Percentiles rank a stretch among this genome's conserved stretches.
These are phyloP conservation scores for Aphanomyces invadans DNA, from an alignment of 352 stramenopile genomes.

Conservation along the genomic window DNA sequence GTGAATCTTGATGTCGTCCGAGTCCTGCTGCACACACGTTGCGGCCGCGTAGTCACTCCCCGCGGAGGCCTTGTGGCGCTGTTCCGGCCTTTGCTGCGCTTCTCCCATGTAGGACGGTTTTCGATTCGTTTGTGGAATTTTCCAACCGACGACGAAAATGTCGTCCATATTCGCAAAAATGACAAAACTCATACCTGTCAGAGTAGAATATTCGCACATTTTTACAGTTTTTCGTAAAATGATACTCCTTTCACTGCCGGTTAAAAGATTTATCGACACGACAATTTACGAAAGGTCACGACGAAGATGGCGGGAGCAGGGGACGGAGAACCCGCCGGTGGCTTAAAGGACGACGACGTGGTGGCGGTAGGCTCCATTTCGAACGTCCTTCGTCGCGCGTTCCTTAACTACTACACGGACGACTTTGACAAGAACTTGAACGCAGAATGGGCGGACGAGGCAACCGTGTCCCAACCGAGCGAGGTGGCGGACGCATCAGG, in stretches of 20 bases:
- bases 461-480: too few relatives aligned
- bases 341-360: constrained; percentile 39
- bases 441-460: constrained; percentile 4
- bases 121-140: background rate
- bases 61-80: background rate
- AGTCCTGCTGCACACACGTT: background rate
- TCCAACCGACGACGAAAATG: too few relatives aligned
- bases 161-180: background rate
- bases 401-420: constrained; percentile 45
- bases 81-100: background rate
- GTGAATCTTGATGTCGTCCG: constrained; percentile 23
- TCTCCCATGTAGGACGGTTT: background rate
- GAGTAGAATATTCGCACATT: too few relatives aligned
- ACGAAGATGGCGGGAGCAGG: background rate
- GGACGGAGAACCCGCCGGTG: background rate
- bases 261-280: too few relatives aligned
- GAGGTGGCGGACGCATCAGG: too few relatives aligned
- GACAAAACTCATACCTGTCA: background rate
- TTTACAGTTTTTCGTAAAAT: too few relatives aligned
- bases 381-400: constrained; percentile 66
- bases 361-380: constrained; percentile 62
- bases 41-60: background rate
- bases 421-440: constrained; percentile 18
- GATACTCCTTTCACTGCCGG: too few relatives aligned
- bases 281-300: background rate